A percentile compares a stretch with the other conserved stretches of the same genome.
Evolutionary conservation across 768 basidiomycete genomes (phyloP).

Genomic region (Mycena galericulata): DNA sequence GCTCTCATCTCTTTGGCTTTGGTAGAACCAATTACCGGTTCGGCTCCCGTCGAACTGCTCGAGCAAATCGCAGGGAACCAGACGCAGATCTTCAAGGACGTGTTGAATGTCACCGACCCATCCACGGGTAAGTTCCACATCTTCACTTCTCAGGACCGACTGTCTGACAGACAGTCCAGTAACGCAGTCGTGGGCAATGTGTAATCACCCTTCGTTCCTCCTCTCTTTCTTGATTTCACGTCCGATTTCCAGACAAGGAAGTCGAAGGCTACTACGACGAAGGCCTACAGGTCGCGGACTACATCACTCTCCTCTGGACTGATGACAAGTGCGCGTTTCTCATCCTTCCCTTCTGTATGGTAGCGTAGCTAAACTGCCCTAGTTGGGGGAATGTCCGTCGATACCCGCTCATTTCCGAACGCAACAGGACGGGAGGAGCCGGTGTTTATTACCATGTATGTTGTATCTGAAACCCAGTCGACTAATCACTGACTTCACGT

Average conservation of each 20-base stretch:
- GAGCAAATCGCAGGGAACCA: slow-evolving; percentile 71
- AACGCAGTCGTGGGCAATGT: slow-evolving; percentile 76
- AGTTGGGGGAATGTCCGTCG: slow-evolving; percentile 81
- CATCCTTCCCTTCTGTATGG: neutral
- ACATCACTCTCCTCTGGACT: slow-evolving; percentile 75
- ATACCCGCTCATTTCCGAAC: slow-evolving; percentile 63
- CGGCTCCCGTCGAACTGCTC: slow-evolving; percentile 59
- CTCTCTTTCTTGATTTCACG: neutral
- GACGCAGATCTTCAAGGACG: slow-evolving; percentile 65
- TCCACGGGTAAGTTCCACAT: too few species aligned
- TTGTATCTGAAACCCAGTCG: neutral
- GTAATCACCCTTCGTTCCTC: slow-evolving; percentile 46
- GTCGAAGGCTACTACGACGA: slow-evolving; percentile 76
- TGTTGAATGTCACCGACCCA: slow-evolving; percentile 60
- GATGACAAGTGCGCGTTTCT: slow-evolving; percentile 70
- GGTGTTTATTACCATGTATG: slow-evolving; percentile 78
- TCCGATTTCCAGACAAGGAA: slow-evolving; percentile 57
- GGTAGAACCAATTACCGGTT: slow-evolving; percentile 63
- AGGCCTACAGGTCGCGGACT: slow-evolving; percentile 71
- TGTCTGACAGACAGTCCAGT: slow-evolving; percentile 47
- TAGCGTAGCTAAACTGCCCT: neutral
- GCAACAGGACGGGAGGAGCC: slow-evolving; percentile 73
- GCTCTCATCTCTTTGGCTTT: neutral
- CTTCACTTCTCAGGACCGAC: too few species aligned
- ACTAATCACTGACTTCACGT: neutral